Conservation (phyloP, 352 stramenopile species). For the Blastocystis sp. region DNA sequence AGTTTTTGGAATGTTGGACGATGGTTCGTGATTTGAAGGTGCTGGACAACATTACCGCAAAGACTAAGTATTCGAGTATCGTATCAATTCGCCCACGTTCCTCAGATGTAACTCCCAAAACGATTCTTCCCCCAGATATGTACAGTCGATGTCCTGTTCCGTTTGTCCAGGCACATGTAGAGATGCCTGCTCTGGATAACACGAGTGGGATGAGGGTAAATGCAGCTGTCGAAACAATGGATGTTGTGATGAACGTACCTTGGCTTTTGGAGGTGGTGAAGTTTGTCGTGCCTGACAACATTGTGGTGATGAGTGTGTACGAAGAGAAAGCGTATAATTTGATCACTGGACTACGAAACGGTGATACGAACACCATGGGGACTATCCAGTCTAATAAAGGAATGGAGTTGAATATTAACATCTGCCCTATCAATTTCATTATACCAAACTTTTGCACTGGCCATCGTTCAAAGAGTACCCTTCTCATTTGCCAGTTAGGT, state of each 20-base stretch:
- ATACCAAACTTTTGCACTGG: conserved; percentile 7
- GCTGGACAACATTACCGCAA: neutral
- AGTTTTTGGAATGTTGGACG: conserved; percentile 18
- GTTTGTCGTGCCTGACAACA: conserved; percentile 36
- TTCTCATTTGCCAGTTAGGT: conserved; percentile 8
- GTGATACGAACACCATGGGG: neutral
- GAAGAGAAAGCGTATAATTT: conserved; percentile 55
- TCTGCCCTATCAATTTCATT: conserved; percentile 36
- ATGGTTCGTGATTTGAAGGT: conserved; percentile 52
- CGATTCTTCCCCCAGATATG: neutral
- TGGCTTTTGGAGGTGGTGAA: conserved; percentile 35
- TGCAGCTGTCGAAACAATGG: neutral
- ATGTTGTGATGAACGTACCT: conserved; percentile 21
- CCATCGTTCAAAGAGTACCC: conserved; percentile 2
- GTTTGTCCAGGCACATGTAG: conserved; percentile 44
- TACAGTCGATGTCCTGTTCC: neutral
- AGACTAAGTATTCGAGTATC: conserved; percentile 2
- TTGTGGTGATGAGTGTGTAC: conserved; percentile 30
- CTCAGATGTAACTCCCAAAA: neutral
- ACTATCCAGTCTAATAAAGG: neutral
- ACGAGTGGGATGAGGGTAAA: neutral
- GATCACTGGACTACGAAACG: conserved; percentile 28
- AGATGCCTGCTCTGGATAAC: conserved; percentile 32
- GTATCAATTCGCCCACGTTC: neutral
- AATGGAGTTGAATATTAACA: neutral